Conservation (phyloP, 106 monocot species). For the Allium sativum region DNA sequence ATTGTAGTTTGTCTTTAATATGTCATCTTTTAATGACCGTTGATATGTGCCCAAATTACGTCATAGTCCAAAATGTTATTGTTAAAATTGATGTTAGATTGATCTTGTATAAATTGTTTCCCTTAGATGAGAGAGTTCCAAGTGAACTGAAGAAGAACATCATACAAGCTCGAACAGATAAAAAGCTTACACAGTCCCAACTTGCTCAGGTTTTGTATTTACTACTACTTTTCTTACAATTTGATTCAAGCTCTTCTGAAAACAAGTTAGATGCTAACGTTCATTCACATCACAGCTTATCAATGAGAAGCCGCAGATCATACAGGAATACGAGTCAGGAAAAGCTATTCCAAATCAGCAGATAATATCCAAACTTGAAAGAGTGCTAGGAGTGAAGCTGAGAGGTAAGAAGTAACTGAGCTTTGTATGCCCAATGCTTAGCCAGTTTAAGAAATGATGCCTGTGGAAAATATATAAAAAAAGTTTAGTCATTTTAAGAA, state of each 20-base stretch:
- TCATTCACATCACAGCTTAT: conserved; percentile 34
- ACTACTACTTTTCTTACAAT: neutral
- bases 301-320: conserved; percentile 95
- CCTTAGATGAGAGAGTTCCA: conserved; percentile 68
- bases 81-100: no score
- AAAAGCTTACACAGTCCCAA: conserved; percentile 84
- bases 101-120: neutral
- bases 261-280: no score
- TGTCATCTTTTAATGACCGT: no score
- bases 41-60: no score
- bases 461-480: no score
- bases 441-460: no score
- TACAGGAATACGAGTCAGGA: conserved; percentile 95
- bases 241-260: neutral
- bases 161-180: conserved; percentile 91
- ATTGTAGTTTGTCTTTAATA: no score
- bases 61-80: no score
- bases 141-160: conserved; percentile 76
- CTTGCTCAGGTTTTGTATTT: conserved; percentile 66
- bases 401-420: conserved; percentile 53
- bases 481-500: no score
- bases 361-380: conserved; percentile 78
- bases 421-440: neutral
- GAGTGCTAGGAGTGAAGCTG: conserved; percentile 73
- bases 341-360: conserved; percentile 99